These are phyloP conservation scores for Cutaneotrichosporon sp. DNA, from an alignment of 1,284 basidiomycete species.

Conservation along the genomic window DNA sequence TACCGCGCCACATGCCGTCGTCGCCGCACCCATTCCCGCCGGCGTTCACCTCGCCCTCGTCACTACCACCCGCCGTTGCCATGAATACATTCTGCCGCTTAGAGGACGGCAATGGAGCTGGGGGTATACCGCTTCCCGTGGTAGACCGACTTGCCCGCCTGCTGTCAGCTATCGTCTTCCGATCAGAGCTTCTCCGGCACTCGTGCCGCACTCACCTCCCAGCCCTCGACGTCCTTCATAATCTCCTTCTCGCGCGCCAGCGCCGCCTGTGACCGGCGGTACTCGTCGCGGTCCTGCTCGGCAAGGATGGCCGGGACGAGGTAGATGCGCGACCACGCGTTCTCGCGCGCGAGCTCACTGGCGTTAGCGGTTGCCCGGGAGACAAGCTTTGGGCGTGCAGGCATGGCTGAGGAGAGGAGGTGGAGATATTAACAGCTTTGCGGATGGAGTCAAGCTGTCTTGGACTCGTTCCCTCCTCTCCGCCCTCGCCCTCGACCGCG, in stretches of 20 bases:
- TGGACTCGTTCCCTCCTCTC: too few species aligned
- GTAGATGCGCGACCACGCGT: conserved; percentile 94
- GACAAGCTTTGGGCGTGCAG: background rate
- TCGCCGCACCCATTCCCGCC: background rate
- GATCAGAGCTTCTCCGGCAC: background rate
- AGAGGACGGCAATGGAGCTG: conserved; percentile 57
- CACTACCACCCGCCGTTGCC: background rate
- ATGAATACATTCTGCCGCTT: conserved; percentile 21
- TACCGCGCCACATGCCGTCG: background rate
- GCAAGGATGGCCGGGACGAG: conserved; percentile 88
- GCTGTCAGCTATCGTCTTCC: conserved; percentile 13
- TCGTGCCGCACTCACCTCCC: conserved; percentile 72
- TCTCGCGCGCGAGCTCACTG: conserved; percentile 92
- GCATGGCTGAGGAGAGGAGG: background rate
- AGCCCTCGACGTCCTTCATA: conserved; percentile 92
- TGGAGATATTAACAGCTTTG: too few species aligned
- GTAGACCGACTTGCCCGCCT: conserved; percentile 83
- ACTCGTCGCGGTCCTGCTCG: conserved; percentile 88
- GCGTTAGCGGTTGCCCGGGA: conserved; percentile 9
- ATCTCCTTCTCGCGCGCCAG: conserved; percentile 81
- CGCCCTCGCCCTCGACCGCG: too few species aligned
- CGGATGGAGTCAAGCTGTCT: too few species aligned
- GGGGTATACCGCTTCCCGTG: conserved; percentile 77
- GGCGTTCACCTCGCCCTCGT: background rate
- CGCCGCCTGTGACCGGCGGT: conserved; percentile 78